A percentile compares a stretch with the other conserved stretches of the same genome.
These are phyloP conservation scores for Penicillium expansum DNA, from an alignment of 2,329 filamentous ascomycete species.

Conservation along the genomic window DNA sequence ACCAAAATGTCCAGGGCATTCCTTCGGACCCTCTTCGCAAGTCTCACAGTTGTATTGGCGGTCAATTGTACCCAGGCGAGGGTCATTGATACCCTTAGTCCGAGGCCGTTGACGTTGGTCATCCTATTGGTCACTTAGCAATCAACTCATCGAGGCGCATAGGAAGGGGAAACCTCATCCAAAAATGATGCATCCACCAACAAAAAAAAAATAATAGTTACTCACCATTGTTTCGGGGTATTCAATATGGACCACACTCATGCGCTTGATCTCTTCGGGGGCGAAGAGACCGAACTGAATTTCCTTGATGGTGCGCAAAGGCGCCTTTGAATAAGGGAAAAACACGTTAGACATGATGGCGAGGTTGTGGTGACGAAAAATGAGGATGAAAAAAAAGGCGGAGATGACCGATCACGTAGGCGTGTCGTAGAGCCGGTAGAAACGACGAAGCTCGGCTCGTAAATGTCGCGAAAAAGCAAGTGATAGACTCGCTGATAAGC, in stretches of 20 bases:
- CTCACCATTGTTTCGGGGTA: slow-evolving; percentile 95
- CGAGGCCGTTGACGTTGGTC: slow-evolving; percentile 88
- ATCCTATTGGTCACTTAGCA: slow-evolving; percentile 52
- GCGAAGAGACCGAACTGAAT: slow-evolving; percentile 98
- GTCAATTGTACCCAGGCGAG: slow-evolving; percentile 93
- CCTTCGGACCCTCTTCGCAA: slow-evolving; percentile 90
- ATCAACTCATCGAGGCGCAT: slow-evolving; percentile 9
- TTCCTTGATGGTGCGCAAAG: slow-evolving; percentile 95
- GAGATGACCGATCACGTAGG: slow-evolving; percentile 11
- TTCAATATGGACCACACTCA: slow-evolving; percentile 94
- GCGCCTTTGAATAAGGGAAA: slow-evolving; percentile 89
- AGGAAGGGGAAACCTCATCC: background rate
- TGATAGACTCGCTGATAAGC: slow-evolving; percentile 13
- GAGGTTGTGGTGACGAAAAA: slow-evolving; percentile 25
- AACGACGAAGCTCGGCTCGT: slow-evolving; percentile 16
- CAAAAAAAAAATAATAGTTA: background rate
- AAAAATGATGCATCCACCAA: background rate
- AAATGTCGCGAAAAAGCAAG: slow-evolving; percentile 20
- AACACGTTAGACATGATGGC: slow-evolving; percentile 84
- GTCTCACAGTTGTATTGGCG: slow-evolving; percentile 94
- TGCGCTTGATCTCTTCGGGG: slow-evolving; percentile 97
- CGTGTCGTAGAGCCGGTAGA: slow-evolving; percentile 11
- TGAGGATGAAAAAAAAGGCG: slow-evolving; percentile 10
- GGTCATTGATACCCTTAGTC: slow-evolving; percentile 89
- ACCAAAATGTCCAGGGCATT: slow-evolving; percentile 96